Evolutionary conservation across 108 stramenopile species (phyloP).

Genomic region (Conticribra weissflogii): DNA sequence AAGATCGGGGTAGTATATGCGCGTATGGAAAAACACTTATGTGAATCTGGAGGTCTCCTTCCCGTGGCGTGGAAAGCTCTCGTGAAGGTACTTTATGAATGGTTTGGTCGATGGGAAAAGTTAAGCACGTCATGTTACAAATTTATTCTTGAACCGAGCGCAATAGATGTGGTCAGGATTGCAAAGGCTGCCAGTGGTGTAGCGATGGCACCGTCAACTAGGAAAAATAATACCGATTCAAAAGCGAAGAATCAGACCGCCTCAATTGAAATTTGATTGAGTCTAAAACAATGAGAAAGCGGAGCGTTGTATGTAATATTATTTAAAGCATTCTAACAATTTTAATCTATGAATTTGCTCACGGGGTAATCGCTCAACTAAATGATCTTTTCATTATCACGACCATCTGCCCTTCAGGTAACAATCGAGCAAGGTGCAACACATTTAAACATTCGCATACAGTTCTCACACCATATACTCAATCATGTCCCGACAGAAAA

Average conservation of each 20-base stretch:
- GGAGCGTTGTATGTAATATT: too few relatives aligned
- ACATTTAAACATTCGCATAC: too few relatives aligned
- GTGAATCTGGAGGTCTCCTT: constrained; percentile 80
- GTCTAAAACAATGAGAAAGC: too few relatives aligned
- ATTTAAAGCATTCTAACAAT: too few relatives aligned
- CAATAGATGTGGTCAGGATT: constrained; percentile 86
- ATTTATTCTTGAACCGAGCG: constrained; percentile 81
- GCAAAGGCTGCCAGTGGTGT: constrained; percentile 81
- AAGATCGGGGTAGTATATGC: constrained; percentile 83
- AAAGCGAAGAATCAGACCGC: constrained; percentile 32
- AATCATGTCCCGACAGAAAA: too few relatives aligned
- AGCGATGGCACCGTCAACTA: constrained; percentile 7
- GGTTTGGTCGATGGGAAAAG: constrained; percentile 93
- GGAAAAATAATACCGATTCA: constrained; percentile 7
- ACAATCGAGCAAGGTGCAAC: too few relatives aligned
- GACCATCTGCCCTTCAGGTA: too few relatives aligned
- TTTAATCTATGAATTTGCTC: too few relatives aligned
- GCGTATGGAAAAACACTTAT: constrained; percentile 90
- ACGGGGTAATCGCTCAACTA: too few relatives aligned
- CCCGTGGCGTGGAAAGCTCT: constrained; percentile 92
- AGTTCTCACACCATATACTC: too few relatives aligned
- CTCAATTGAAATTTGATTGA: too few relatives aligned
- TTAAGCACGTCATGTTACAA: constrained; percentile 83
- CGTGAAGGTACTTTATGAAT: constrained; percentile 89
- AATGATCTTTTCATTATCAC: too few relatives aligned